Percentiles rank a stretch among this genome's conserved stretches.
Conservation (phyloP, 306 rosid species). For the Macrotyloma uniflorum region DNA sequence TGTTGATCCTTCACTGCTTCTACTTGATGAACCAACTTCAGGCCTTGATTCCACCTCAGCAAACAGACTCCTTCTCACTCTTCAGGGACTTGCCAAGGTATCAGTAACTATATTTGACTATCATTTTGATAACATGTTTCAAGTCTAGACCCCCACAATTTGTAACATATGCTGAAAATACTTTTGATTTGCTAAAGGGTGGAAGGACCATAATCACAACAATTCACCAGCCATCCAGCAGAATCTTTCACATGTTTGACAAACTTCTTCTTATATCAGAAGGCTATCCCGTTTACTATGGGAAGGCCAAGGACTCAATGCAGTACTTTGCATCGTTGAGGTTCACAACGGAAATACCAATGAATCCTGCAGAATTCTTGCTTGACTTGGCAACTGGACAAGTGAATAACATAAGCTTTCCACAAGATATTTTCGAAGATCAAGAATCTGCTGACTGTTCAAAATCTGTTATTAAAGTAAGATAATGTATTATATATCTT, state of each 20-base stretch:
- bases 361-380: constrained; percentile 95
- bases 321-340: constrained; percentile 79
- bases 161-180: constrained; percentile 26
- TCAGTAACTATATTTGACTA: background rate
- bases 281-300: constrained; percentile 84
- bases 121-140: background rate
- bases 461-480: constrained; percentile 64
- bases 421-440: constrained; percentile 57
- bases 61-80: constrained; percentile 75
- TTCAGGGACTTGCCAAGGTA: constrained; percentile 91
- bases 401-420: constrained; percentile 70
- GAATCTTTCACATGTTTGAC: constrained; percentile 92
- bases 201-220: constrained; percentile 97
- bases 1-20: constrained; percentile 86
- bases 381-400: constrained; percentile 95
- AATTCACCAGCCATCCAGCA: constrained; percentile 96
- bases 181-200: constrained; percentile 50
- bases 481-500: constrained; percentile 9
- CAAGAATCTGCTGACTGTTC: constrained; percentile 56
- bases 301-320: constrained; percentile 72
- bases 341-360: constrained; percentile 75
- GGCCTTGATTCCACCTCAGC: constrained; percentile 97
- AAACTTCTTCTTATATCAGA: constrained; percentile 88
- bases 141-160: background rate
- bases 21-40: constrained; percentile 95